Evolutionary conservation across 1,284 basidiomycete genomes (phyloP), one percentile per base, ranked within the genome.

Genomic region (Volvariella volvacea): DNA sequence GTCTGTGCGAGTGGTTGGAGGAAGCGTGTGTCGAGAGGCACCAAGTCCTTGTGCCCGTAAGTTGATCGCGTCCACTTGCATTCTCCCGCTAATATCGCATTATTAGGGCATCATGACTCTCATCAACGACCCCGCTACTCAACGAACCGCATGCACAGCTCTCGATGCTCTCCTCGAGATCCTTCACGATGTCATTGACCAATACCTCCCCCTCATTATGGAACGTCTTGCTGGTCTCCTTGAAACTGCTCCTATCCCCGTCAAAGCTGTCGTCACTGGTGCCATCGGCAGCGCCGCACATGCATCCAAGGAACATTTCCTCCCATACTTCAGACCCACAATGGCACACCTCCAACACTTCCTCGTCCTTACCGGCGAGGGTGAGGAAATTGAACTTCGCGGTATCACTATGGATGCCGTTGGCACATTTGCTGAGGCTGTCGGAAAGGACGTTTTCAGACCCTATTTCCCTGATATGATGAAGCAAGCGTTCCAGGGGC

Each of bases 351-450:
- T 99, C 54, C 82, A 88, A 52, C 89, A 90, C 55, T 90, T 99
- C 68, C 77, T 90, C 41, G 74, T 89, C 36, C 81, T 92, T 44
- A 80, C 80, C 33, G 82, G 78, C 31, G 91, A 92, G 56, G 89
- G 88, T 36, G 90, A 92, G 59, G 92, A 94, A 61, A 85, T 83
- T 53, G 94, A 99, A 59, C 80, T 99, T 36, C 90, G 96, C 50
- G 96, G 96, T 36, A 96, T 98, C 60, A 88, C 95, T 20, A 97
- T 96, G 80, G 96, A 99, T 68, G 93, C 96, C 30, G 86, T 98
- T 51, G 96, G 96, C 40, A 99, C 96, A 0, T 92, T 99, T 54
- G 92, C 95, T 28, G 96, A 98, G 67, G 93, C 96, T 12, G 92
- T 99, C 43, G 96, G 96, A 53, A 82, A 85, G 60, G 93, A 99